These are phyloP conservation scores for Ceratobasidium sp. DNA, from an alignment of 1,284 basidiomycete genomes.

Conservation along the genomic window DNA sequence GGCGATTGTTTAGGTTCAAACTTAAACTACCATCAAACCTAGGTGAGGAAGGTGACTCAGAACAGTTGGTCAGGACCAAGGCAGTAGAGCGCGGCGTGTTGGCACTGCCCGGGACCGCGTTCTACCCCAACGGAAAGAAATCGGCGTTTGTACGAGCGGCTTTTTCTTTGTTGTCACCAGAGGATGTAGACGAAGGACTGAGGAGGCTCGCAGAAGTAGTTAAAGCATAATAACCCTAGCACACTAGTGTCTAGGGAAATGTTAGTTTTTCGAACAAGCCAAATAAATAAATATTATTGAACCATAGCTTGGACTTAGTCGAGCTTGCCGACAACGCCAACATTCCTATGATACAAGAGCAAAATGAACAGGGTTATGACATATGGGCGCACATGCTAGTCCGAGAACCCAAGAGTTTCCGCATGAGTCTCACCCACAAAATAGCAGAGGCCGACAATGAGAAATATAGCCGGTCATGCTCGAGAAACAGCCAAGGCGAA, in stretches of 20 bases:
- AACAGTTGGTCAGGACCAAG: slow-evolving; percentile 76
- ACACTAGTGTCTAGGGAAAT: no score
- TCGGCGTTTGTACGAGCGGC: slow-evolving; percentile 81
- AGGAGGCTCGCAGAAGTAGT: slow-evolving; percentile 73
- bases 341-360: no score
- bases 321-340: no score
- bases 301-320: no score
- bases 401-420: no score
- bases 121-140: slow-evolving; percentile 75
- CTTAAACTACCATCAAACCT: slow-evolving; percentile 57
- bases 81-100: slow-evolving; percentile 86
- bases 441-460: no score
- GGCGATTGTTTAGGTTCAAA: slow-evolving; percentile 67
- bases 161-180: slow-evolving; percentile 77
- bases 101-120: slow-evolving; percentile 84
- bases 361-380: no score
- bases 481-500: slow-evolving; percentile 26
- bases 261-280: no score
- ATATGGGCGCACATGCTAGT: no score
- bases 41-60: slow-evolving; percentile 71
- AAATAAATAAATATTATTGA: no score
- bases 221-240: slow-evolving; percentile 53
- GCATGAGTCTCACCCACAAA: no score
- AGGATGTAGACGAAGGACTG: slow-evolving; percentile 79
- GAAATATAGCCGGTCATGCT: slow-evolving; percentile 15